Evolutionary conservation across 352 stramenopile genomes (phyloP), one percentile per base, ranked within the genome.

Genomic region (Pythium vanterpoolii): DNA sequence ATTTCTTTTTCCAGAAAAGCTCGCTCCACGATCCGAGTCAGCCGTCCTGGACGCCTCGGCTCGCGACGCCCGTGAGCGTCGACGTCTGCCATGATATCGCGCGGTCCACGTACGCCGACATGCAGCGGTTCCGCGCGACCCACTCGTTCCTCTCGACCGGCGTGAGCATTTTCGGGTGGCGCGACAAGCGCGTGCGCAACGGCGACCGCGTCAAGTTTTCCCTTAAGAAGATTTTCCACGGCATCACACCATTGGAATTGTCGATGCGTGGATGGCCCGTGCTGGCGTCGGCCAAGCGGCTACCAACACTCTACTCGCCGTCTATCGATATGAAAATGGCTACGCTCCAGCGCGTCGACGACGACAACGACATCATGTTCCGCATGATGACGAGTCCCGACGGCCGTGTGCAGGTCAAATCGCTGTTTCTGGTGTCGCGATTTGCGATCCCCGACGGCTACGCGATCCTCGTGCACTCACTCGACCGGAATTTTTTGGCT

Each of bases 141-240:
- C n/a, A 44, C 24, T 18, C 31, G 21, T 66, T 66, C 18, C 16
- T 68, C n/a, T 54, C 71, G 27, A 78, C 67, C 3, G 71, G 71
- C 13, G 54, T 53, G 24, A 64, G 39, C 2, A 61, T 65, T 11
- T 78, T 78, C 36, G 71, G 67, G 28, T 78, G 71, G 71, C 63
- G 64, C n/a, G 71, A 78, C 40, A 56, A 62, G 9, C 67, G 71
- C 1, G 40, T 56, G 4, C 30, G 59, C 9, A 42, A 66, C 4
- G 38, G 49, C 43, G 64, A 75, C 26, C 57, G 56, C 3, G 56
- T 75, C 28, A 61, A 71, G 54, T 78, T 73, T 31, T 66, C 60
- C 18, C 60, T 78, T 19, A 55, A 66, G 23, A 78, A 78, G 44
- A n/a, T 36, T 11, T 75, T 77, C 43, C 27, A 51, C 7, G 43